These are phyloP conservation scores for Scheffersomyces spartinae DNA, from an alignment of 805 yeast genomes.

Conservation along the genomic window DNA sequence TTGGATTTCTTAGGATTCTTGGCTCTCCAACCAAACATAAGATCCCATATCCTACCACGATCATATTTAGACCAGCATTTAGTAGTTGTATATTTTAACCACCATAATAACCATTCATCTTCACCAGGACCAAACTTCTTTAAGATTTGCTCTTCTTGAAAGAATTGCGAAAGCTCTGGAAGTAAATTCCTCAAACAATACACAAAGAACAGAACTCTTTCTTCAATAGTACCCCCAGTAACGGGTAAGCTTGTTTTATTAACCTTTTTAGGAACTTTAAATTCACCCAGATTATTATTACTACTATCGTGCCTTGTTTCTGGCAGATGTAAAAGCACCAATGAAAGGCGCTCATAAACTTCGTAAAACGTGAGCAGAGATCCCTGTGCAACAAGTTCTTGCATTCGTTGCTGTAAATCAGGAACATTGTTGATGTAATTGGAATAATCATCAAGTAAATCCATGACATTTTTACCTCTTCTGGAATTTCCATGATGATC, in stretches of 20 bases:
- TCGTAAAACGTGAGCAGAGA: slow-evolving; percentile 47
- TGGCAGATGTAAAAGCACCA: slow-evolving; percentile 69
- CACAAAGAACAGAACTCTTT: slow-evolving; percentile 57
- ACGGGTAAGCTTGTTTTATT: slow-evolving; percentile 31
- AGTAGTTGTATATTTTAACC: slow-evolving; percentile 87
- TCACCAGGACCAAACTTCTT: slow-evolving; percentile 45
- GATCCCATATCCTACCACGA: slow-evolving; percentile 86
- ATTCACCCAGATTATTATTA: slow-evolving; percentile 7
- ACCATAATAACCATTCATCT: slow-evolving; percentile 89
- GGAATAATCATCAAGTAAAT: slow-evolving; percentile 26
- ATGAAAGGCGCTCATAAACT: slow-evolving; percentile 61
- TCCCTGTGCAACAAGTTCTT: no score
- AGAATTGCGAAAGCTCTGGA: slow-evolving; percentile 67
- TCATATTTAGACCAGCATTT: slow-evolving; percentile 74
- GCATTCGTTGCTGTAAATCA: no score
- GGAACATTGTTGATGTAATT: slow-evolving; percentile 23
- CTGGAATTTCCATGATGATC: slow-evolving; percentile 11
- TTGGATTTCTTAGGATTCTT: slow-evolving; percentile 16
- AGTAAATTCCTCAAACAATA: slow-evolving; percentile 47
- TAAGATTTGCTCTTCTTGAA: slow-evolving; percentile 71
- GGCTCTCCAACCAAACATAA: slow-evolving; percentile 65
- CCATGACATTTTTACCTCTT: slow-evolving; percentile 12
- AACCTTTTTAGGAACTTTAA: neutral
- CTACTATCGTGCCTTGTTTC: slow-evolving; percentile 34
- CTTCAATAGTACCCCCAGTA: slow-evolving; percentile 55